Percentiles rank a stretch among this genome's conserved stretches.
Evolutionary conservation across 1,284 basidiomycete species (phyloP).

Genomic region (Puccinia novopanici): DNA sequence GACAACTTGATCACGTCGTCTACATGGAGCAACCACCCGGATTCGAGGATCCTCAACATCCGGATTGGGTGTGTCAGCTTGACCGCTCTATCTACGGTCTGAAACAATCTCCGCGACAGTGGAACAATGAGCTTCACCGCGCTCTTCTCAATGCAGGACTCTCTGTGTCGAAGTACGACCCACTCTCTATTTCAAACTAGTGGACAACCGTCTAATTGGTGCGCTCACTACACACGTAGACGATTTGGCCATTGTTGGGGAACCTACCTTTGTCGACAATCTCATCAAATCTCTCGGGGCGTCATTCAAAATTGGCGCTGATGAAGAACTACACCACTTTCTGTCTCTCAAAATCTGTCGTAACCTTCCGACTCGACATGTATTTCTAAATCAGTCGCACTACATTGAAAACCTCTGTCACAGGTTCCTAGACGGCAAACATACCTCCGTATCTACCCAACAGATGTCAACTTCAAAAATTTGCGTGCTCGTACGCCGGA

Average conservation of each 20-base stretch:
- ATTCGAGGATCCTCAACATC: no score
- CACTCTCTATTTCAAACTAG: constrained; percentile 3
- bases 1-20: no score
- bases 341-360: no score
- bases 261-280: neutral
- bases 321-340: no score
- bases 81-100: neutral
- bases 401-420: neutral
- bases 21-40: neutral
- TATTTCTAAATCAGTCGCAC: neutral
- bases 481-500: neutral
- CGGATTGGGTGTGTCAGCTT: constrained; percentile 6
- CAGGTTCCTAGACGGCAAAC: neutral
- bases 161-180: neutral
- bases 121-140: constrained; percentile 1
- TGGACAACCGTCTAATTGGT: neutral
- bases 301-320: no score
- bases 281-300: neutral
- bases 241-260: neutral
- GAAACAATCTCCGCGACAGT: constrained; percentile 6
- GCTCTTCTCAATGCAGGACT: neutral
- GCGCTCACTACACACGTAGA: constrained; percentile 16
- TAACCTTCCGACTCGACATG: no score
- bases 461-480: neutral
- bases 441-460: neutral